Base-by-base conservation (phyloP, 441 rosid species). In the Adansonia madagascariensis region DNA sequence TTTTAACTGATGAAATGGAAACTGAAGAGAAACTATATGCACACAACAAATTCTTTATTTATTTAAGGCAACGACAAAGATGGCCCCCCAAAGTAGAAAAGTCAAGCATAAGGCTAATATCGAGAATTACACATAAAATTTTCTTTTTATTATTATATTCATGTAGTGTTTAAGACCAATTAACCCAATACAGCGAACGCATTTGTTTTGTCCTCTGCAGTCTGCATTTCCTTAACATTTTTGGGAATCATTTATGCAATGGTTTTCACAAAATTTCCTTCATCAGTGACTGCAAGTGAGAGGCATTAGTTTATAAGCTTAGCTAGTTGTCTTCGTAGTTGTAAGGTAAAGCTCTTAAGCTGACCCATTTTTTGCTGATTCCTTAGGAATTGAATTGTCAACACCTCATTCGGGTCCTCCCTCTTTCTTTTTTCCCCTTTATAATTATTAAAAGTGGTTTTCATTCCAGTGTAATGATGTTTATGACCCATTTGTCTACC, bases 51-150 rank as follows among this genome's bases (percentile, higher is more conserved):
- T 56, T 15, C 41, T 9, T 14, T 49, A 15, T 11, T 53, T 43
- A 12, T 47, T 5, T 3, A 15, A n/a, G 57, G 41, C 24, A 74
- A 60, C 14, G 46, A 18, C 52, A 20, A 55, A 39, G 47, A 61
- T 15, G 74, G 65, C 73, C 65, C 53, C 60, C 77, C 64, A 31
- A 39, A 8, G 35, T 6, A 22, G 1, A 73, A 78, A 80, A 77
- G 71, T 64, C 41, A 7, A 73, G 79, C 82, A 69, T 47, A 69
- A 81, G 75, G 65, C 43, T 77, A 41, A 35, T 35, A 17, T 41
- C 9, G 11, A 11, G 12, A 20, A 52, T 60, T 1, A 73, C 46
- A 35, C 61, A 56, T 10, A 52, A 41, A 50, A 57, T 27, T 60
- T 17, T 39, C 62, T n/a, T 20, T 9, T 71, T 60, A 75, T 41